phyloP scores from a whole-genome alignment of 2,329 filamentous ascomycete species.

The Aspergillus pseudonomiae region DNA sequence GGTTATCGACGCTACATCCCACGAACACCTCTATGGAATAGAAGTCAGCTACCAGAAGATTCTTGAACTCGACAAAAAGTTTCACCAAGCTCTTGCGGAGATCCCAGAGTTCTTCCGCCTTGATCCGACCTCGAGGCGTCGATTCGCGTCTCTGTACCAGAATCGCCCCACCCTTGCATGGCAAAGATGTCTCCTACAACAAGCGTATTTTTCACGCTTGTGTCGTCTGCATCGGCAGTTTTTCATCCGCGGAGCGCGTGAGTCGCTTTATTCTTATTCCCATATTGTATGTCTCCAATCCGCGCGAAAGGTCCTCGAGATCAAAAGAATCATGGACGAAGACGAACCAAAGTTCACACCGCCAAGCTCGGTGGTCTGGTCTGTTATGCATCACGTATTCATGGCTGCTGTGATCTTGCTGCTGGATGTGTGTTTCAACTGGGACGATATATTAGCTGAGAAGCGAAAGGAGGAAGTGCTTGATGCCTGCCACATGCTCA shows the following conservation, averaged over 20 bases:
- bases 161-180: slow-evolving; percentile 34
- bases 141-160: slow-evolving; percentile 32
- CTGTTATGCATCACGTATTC: slow-evolving; percentile 44
- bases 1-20: slow-evolving; percentile 41
- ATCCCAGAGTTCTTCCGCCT: slow-evolving; percentile 43
- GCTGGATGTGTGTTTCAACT: slow-evolving; percentile 46
- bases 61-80: slow-evolving; percentile 40
- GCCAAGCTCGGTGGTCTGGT: slow-evolving; percentile 34
- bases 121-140: slow-evolving; percentile 32
- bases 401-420: slow-evolving; percentile 44
- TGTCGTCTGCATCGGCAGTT: slow-evolving; percentile 46
- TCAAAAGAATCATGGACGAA: slow-evolving; percentile 39
- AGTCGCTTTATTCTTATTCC: slow-evolving; percentile 42
- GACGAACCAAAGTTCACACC: slow-evolving; percentile 29
- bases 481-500: slow-evolving; percentile 42
- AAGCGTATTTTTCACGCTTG: slow-evolving; percentile 38
- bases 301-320: slow-evolving; percentile 41
- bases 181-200: slow-evolving; percentile 41
- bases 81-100: slow-evolving; percentile 34
- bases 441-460: slow-evolving; percentile 40
- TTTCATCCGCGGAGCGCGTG: slow-evolving; percentile 40
- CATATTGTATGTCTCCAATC: slow-evolving; percentile 41
- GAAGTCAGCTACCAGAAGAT: slow-evolving; percentile 41
- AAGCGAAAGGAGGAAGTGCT: slow-evolving; percentile 41
- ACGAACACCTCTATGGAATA: slow-evolving; percentile 27